A percentile compares a stretch with the other conserved stretches of the same genome.
phyloP scores from a whole-genome alignment of 805 yeast species.

The Wickerhamiella dianesei region DNA sequence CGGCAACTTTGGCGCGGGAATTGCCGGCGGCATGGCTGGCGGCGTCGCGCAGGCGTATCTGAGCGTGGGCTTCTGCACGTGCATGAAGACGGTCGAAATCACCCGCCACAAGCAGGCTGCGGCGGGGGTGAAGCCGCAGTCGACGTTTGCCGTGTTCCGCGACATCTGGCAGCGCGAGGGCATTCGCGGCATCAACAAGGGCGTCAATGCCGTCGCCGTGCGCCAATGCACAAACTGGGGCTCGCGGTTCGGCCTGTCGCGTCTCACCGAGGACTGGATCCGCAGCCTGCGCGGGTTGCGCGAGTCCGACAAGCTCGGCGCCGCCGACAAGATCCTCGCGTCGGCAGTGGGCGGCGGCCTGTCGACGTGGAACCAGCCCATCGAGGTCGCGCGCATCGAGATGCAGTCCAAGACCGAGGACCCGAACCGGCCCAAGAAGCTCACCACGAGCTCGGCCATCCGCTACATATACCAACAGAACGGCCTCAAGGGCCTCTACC shows the following conservation, averaged over 20 bases:
- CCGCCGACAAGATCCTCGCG: conserved; percentile 70
- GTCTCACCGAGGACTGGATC: conserved; percentile 81
- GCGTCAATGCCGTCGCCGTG: conserved; percentile 97
- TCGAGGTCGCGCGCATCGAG: conserved; percentile 94
- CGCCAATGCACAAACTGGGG: conserved; percentile 99
- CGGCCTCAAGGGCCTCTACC: conserved; percentile 81
- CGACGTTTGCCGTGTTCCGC: conserved; percentile 74
- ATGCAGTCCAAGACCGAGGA: conserved; percentile 93
- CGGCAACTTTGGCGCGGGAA: conserved; percentile 68
- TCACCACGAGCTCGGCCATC: conserved; percentile 62
- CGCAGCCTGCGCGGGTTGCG: conserved; percentile 38
- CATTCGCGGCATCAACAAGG: conserved; percentile 86
- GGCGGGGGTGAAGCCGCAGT: conserved; percentile 53
- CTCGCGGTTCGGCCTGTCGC: conserved; percentile 82
- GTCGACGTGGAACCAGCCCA: conserved; percentile 98
- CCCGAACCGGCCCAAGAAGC: conserved; percentile 89
- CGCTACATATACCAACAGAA: conserved; percentile 69
- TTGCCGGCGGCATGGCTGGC: conserved; percentile 90
- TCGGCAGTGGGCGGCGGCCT: conserved; percentile 93
- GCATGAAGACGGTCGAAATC: conserved; percentile 98
- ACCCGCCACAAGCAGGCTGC: conserved; percentile 71
- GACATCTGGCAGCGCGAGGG: conserved; percentile 81
- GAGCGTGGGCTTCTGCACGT: conserved; percentile 95
- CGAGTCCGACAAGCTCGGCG: conserved; percentile 43
- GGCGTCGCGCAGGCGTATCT: conserved; percentile 94